These are phyloP conservation scores for Neospora caninum DNA, from an alignment of 169 alveolate species.

Conservation along the genomic window DNA sequence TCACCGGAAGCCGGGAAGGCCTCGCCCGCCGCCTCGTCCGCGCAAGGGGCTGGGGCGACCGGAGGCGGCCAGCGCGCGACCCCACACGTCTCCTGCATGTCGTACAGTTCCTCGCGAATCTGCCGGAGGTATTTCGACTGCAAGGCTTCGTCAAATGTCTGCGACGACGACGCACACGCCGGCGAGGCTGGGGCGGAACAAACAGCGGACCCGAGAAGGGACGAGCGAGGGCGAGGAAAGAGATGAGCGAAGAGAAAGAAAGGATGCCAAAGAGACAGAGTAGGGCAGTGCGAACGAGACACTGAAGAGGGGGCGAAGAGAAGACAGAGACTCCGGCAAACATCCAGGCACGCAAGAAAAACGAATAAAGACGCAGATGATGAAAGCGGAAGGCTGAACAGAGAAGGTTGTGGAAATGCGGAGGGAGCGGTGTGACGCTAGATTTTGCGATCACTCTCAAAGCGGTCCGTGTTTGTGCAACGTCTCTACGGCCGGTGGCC, in stretches of 20 bases:
- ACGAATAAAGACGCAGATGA: too few relatives aligned
- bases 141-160: not conserved
- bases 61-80: slow-evolving; percentile 34
- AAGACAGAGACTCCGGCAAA: too few relatives aligned
- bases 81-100: not conserved
- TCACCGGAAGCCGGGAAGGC: not conserved
- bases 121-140: not conserved
- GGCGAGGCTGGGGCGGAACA: not conserved
- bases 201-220: not conserved
- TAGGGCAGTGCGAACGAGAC: too few relatives aligned
- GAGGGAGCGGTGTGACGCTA: not conserved
- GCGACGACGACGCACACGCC: slow-evolving; percentile 27
- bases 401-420: not conserved
- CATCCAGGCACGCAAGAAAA: too few relatives aligned
- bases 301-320: too few relatives aligned
- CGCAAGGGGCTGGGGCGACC: not conserved
- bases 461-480: too few relatives aligned
- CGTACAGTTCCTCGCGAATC: slow-evolving; percentile 21
- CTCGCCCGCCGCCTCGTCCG: not conserved
- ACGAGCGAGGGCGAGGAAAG: not conserved
- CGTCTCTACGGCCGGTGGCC: too few relatives aligned
- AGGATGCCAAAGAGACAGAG: too few relatives aligned
- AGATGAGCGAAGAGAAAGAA: not conserved
- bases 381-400: not conserved
- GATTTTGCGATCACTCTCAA: too few relatives aligned